Evolutionary conservation across 148 eudicot genomes (phyloP).

Genomic region (Persicaria tinctoria): DNA sequence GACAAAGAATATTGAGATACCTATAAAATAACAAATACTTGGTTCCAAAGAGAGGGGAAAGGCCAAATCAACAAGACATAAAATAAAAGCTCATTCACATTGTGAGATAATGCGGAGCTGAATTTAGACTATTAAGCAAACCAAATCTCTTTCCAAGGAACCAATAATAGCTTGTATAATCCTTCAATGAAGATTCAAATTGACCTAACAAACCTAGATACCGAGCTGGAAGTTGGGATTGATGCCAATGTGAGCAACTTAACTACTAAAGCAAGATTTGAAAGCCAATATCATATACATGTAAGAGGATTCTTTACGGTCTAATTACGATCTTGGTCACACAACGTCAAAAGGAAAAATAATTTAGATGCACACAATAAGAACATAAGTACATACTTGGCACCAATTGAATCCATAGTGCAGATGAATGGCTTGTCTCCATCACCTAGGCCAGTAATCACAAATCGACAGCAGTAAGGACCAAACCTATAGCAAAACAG

Average conservation of each 20-base stretch:
- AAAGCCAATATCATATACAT: not conserved
- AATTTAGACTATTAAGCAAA: conserved; percentile 6
- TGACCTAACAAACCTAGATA: too few species aligned
- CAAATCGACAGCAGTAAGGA: too few species aligned
- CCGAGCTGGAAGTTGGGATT: not conserved
- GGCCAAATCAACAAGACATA: conserved; percentile 7
- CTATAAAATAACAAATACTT: too few species aligned
- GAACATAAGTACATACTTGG: too few species aligned
- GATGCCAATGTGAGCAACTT: not conserved
- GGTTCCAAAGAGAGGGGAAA: not conserved
- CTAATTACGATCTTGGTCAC: not conserved
- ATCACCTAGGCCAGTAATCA: too few species aligned
- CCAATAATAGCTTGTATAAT: not conserved
- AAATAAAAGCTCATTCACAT: conserved; percentile 7
- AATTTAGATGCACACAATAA: too few species aligned
- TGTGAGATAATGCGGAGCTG: not conserved
- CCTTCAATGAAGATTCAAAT: too few species aligned
- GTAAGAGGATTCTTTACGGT: not conserved
- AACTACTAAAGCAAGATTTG: not conserved
- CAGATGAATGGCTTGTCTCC: too few species aligned
- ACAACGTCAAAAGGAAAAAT: not conserved
- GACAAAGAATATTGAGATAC: too few species aligned
- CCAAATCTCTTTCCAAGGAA: not conserved
- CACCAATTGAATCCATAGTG: too few species aligned
- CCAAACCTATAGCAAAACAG: too few species aligned